A percentile compares a stretch with the other conserved stretches of the same genome.
These are phyloP conservation scores for Anisogramma anomala DNA, from an alignment of 2,329 filamentous ascomycete species.

Conservation along the genomic window DNA sequence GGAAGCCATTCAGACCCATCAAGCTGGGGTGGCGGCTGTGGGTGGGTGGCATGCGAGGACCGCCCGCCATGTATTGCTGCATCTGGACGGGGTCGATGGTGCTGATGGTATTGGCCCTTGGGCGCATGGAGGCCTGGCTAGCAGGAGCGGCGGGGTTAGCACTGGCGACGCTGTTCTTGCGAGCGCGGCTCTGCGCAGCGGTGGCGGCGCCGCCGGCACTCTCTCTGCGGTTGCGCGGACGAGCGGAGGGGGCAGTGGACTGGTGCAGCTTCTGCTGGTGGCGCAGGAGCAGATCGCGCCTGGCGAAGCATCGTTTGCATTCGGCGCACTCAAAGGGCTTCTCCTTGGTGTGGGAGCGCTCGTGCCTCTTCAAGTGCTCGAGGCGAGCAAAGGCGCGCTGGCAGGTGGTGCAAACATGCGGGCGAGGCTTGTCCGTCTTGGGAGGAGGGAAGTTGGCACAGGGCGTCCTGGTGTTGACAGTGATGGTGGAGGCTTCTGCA, in stretches of 20 bases:
- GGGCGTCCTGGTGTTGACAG: slow-evolving; percentile 34
- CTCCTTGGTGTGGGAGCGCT: slow-evolving; percentile 96
- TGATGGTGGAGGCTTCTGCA: slow-evolving; percentile 35
- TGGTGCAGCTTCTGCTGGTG: slow-evolving; percentile 99
- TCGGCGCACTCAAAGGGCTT: slow-evolving; percentile 97
- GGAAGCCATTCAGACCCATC: slow-evolving; percentile 47
- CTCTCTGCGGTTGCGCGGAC: slow-evolving; percentile 79
- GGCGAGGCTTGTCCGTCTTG: slow-evolving; percentile 94
- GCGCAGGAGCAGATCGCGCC: slow-evolving; percentile 78
- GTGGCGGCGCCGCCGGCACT: slow-evolving; percentile 61
- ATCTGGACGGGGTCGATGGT: slow-evolving; percentile 73
- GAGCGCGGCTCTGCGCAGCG: slow-evolving; percentile 59
- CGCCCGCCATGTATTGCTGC: slow-evolving; percentile 49
- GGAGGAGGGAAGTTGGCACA: slow-evolving; percentile 56
- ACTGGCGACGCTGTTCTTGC: slow-evolving; percentile 82
- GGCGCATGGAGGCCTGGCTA: slow-evolving; percentile 56
- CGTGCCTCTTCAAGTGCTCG: slow-evolving; percentile 94
- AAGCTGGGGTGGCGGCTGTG: slow-evolving; percentile 68
- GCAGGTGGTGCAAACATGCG: slow-evolving; percentile 87
- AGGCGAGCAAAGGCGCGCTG: slow-evolving; percentile 84
- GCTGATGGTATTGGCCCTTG: slow-evolving; percentile 90
- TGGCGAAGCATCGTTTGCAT: slow-evolving; percentile 87
- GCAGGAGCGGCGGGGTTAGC: slow-evolving; percentile 29
- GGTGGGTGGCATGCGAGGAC: slow-evolving; percentile 38
- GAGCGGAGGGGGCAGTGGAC: slow-evolving; percentile 75